Evolutionary conservation across 495 filamentous ascomycete species (phyloP), one percentile per base, ranked within the genome.

Genomic region (Platismatia glauca): DNA sequence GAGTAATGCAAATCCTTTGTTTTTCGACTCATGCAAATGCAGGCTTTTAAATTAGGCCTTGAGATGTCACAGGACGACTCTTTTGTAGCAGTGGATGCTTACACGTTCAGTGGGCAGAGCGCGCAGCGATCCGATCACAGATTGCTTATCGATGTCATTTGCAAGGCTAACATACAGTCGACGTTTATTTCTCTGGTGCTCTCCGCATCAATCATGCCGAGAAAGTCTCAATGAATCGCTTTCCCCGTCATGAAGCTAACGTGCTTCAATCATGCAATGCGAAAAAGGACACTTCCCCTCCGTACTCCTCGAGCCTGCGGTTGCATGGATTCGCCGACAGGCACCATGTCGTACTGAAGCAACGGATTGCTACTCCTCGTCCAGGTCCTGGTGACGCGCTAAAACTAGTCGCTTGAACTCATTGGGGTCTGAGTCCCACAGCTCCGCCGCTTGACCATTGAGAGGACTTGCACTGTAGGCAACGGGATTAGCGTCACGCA

Each of bases 401-500:
- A 88, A 76, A n/a, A 87, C 85, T 50, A 82, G 77, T 60, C 83
- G 83, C 82, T 95, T 90, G 81, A 90, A 99, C 68, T 95, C 90
- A 52, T 82, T 81, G 44, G 88, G 83, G 73, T 97, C 82, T 63
- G 86, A 89, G 68, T 97, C 94, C 95, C 95, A 97, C 34, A 97
- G 79, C 71, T 96, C 89, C 20, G 94, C 94, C 29, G 94, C 94
- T 74, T 97, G 91, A 65, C 90, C 94, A 70, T 99, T 99, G 61
- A 99, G 78, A 1, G 94, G 94, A 67, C 89, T 95, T 64, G 94
- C 85, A 72, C 94, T 98, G 67, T 61, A 29, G 3, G 16, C 27
- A 12, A 1, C 27, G 3, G 1, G 2, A 18, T 58, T 20, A 50
- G 44, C 11, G 58, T 34, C 35, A 39, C 34, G 43, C 8, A 18